phyloP scores from a whole-genome alignment of 495 filamentous ascomycete species.

The Stereocaulon alpinum region DNA sequence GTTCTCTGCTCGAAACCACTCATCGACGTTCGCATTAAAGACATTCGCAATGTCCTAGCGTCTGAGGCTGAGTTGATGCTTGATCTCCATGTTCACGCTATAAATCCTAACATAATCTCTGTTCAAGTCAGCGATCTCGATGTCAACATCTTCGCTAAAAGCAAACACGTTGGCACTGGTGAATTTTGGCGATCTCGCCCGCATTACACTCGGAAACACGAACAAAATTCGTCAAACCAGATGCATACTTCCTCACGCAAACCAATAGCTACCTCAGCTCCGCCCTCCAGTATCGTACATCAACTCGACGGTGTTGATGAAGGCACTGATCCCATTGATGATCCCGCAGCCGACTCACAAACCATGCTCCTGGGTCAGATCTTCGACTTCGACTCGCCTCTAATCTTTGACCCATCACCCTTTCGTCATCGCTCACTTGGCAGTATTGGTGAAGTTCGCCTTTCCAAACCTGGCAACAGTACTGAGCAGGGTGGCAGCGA shows the following conservation, averaged over 20 bases:
- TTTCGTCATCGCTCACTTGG: conserved; percentile 53
- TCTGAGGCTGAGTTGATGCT: conserved; percentile 94
- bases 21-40: conserved; percentile 59
- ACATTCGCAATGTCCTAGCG: conserved; percentile 79
- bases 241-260: neutral
- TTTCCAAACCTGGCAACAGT: conserved; percentile 75
- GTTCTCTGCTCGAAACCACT: conserved; percentile 86
- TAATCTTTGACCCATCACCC: conserved; percentile 81
- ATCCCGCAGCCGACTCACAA: conserved; percentile 54
- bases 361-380: conserved; percentile 88
- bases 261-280: neutral
- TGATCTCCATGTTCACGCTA: conserved; percentile 74
- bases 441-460: conserved; percentile 72
- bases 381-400: conserved; percentile 71
- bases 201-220: neutral
- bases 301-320: conserved; percentile 44
- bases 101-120: conserved; percentile 85
- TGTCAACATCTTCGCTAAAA: conserved; percentile 88
- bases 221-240: neutral
- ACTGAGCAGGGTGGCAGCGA: conserved; percentile 78
- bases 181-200: conserved; percentile 55
- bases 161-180: conserved; percentile 69
- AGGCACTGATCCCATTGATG: conserved; percentile 61
- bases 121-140: conserved; percentile 76
- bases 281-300: neutral